Conservation (phyloP, 768 basidiomycete genomes). For the Stropharia rugosoannulata region DNA sequence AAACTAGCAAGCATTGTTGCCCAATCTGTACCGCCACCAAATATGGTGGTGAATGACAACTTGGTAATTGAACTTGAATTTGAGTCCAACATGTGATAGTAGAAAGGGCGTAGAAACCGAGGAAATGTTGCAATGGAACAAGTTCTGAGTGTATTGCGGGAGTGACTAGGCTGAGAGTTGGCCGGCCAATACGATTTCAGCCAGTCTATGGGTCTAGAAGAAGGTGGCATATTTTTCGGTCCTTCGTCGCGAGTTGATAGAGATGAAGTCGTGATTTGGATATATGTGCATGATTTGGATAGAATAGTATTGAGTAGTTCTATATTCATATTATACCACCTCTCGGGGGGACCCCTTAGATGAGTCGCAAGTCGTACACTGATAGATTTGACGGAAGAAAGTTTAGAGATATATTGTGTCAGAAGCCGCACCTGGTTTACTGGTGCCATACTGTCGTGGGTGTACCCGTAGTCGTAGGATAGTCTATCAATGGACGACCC, state of each 20-base stretch:
- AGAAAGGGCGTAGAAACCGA: conserved; percentile 18
- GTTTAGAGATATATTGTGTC: conserved; percentile 11
- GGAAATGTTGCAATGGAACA: conserved; percentile 16
- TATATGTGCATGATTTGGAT: conserved; percentile 8
- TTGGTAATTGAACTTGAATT: conserved; percentile 9
- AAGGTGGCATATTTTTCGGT: conserved; percentile 7
- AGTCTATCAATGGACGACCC: conserved; percentile 13
- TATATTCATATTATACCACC: conserved; percentile 8
- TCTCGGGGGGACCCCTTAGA: not conserved
- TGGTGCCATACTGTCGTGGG: conserved; percentile 2
- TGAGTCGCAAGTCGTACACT: conserved; percentile 9
- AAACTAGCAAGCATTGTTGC: conserved; percentile 12
- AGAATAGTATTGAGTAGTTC: conserved; percentile 10
- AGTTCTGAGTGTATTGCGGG: conserved; percentile 1
- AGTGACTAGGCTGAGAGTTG: not conserved
- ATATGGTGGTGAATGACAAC: conserved; percentile 18
- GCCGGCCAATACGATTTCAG: conserved; percentile 14
- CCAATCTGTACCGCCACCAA: conserved; percentile 18
- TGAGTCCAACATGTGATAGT: conserved; percentile 12
- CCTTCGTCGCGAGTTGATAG: conserved; percentile 11
- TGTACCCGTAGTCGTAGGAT: conserved; percentile 17
- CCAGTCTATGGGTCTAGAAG: conserved; percentile 11
- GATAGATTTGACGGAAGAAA: conserved; percentile 9
- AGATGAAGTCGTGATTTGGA: conserved; percentile 12
- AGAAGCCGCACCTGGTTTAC: conserved; percentile 11